Percentiles rank a stretch among this genome's conserved stretches.
phyloP scores from a whole-genome alignment of 129 eudicot species.

The Flaveria ramosissima region DNA sequence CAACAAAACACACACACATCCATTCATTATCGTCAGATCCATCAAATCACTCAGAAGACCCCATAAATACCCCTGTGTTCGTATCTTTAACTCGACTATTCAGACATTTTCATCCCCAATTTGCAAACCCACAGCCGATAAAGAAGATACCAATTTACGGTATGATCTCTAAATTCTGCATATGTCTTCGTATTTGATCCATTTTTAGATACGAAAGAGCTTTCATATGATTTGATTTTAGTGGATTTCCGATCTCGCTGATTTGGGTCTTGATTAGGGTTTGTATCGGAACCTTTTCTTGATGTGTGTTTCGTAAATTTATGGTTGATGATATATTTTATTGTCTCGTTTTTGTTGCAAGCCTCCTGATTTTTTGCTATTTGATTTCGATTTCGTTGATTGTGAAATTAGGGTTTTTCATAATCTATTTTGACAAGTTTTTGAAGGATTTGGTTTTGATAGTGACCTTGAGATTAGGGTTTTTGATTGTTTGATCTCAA shows the following conservation, averaged over 20 bases:
- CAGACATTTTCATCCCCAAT: neutral
- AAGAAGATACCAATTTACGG: neutral
- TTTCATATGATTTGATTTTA: neutral
- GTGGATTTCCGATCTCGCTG: neutral
- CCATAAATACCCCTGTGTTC: conserved; percentile 19
- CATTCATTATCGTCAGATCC: conserved; percentile 21
- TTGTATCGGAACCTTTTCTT: neutral
- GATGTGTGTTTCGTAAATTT: no score
- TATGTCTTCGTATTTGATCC: neutral
- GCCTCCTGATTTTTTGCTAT: no score
- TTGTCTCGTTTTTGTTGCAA: no score
- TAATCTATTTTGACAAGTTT: neutral
- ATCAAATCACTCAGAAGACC: neutral
- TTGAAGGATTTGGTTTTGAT: neutral
- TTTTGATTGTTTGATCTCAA: neutral
- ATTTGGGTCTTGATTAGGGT: neutral
- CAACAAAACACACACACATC: conserved; percentile 8
- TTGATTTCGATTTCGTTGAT: neutral
- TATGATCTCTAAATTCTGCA: neutral
- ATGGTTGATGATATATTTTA: no score
- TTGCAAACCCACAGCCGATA: neutral
- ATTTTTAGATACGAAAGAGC: neutral
- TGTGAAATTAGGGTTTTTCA: neutral
- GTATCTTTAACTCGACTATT: neutral
- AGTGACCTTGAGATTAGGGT: neutral